Evolutionary conservation across 306 rosid genomes (phyloP).

Genomic region (Canavalia gladiata): DNA sequence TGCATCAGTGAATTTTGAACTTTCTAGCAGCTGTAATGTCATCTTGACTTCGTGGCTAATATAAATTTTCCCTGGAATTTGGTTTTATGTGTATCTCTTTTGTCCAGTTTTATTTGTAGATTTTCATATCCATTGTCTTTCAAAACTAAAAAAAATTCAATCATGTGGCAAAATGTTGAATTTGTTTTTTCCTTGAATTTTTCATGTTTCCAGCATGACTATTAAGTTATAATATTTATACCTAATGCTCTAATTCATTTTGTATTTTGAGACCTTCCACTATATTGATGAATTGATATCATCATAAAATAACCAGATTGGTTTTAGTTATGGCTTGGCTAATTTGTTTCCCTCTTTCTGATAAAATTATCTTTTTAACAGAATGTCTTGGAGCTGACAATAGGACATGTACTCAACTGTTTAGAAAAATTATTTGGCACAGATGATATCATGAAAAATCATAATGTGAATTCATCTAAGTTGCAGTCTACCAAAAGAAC

Average conservation of each 20-base stretch:
- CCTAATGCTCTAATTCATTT: slow-evolving; percentile 17
- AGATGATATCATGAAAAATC: slow-evolving; percentile 48
- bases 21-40: slow-evolving; percentile 12
- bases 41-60: slow-evolving; percentile 13
- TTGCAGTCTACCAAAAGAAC: slow-evolving; percentile 52
- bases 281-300: slow-evolving; percentile 18
- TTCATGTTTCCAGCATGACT: slow-evolving; percentile 16
- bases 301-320: slow-evolving; percentile 32
- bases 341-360: slow-evolving; percentile 12
- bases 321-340: slow-evolving; percentile 38
- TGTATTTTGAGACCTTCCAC: neutral
- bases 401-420: slow-evolving; percentile 70
- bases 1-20: slow-evolving; percentile 11
- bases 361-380: slow-evolving; percentile 42
- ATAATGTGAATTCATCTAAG: slow-evolving; percentile 43
- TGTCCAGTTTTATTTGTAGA: neutral
- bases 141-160: slow-evolving; percentile 1
- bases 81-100: slow-evolving; percentile 21
- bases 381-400: slow-evolving; percentile 66
- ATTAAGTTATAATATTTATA: slow-evolving; percentile 4
- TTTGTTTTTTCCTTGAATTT: slow-evolving; percentile 16
- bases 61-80: slow-evolving; percentile 30
- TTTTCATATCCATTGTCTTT: slow-evolving; percentile 17
- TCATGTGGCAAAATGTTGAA: slow-evolving; percentile 5
- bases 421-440: slow-evolving; percentile 65